Conservation (phyloP, 352 stramenopile genomes). For the Pythium rhizo-oryzae region DNA sequence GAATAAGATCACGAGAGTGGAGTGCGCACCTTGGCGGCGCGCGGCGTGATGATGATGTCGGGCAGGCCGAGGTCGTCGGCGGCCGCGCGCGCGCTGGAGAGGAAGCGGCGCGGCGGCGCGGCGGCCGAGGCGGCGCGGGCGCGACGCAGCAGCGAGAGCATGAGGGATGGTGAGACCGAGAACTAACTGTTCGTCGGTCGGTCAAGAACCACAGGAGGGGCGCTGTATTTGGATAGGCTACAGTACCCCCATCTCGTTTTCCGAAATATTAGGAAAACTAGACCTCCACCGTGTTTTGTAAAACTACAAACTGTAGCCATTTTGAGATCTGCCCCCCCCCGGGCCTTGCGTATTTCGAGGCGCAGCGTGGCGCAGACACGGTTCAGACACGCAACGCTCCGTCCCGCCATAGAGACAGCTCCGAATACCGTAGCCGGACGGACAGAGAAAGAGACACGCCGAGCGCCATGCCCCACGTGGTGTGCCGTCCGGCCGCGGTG, state of each 20-base stretch:
- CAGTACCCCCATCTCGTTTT: background rate
- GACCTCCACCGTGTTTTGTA: background rate
- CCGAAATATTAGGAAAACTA: background rate
- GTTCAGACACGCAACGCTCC: too few relatives aligned
- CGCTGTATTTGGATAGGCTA: background rate
- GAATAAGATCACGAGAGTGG: background rate
- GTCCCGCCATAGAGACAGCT: too few relatives aligned
- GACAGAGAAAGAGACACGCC: too few relatives aligned
- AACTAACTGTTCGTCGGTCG: too few relatives aligned
- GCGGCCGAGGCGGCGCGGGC: too few relatives aligned
- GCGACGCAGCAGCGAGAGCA: constrained; percentile 5
- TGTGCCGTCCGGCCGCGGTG: background rate
- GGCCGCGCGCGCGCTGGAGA: constrained; percentile 10
- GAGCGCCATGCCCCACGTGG: background rate
- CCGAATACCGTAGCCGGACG: too few relatives aligned
- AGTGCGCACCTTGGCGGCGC: constrained; percentile 16
- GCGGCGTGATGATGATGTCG: constrained; percentile 20
- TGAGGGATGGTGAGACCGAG: background rate
- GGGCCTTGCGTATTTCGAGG: too few relatives aligned
- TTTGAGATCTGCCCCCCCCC: too few relatives aligned
- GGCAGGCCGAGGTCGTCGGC: constrained; percentile 12
- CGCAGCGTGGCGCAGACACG: too few relatives aligned
- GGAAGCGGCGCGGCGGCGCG: constrained; percentile 7
- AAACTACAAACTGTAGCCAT: too few relatives aligned
- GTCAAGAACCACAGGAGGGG: background rate